A percentile compares a stretch with the other conserved stretches of the same genome.
phyloP scores from a whole-genome alignment of 1,284 basidiomycete species.

The Boletus hoseneyae region DNA sequence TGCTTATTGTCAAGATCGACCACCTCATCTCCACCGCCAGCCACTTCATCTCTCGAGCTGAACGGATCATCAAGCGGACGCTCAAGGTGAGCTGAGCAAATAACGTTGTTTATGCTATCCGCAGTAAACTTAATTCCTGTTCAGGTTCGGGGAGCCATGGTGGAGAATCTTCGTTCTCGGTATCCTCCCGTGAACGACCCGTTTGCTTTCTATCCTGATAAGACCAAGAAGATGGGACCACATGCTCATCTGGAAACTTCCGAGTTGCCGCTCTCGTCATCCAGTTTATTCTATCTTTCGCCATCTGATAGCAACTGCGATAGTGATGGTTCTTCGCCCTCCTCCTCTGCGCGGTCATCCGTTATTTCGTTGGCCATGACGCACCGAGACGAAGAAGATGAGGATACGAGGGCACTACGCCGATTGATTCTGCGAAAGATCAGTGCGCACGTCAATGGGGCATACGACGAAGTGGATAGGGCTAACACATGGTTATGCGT shows the following conservation, averaged over 20 bases:
- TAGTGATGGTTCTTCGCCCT: conserved; percentile 34
- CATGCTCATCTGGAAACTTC: conserved; percentile 1
- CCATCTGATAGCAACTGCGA: conserved; percentile 28
- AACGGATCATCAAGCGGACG: conserved; percentile 47
- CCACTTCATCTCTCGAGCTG: conserved; percentile 50
- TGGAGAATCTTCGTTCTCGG: conserved; percentile 28
- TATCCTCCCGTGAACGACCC: conserved; percentile 25
- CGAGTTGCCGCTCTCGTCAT: conserved; percentile 38
- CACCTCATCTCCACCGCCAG: conserved; percentile 49
- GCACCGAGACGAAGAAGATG: conserved; percentile 46
- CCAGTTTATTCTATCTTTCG: conserved; percentile 36
- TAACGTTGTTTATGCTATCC: conserved; percentile 1
- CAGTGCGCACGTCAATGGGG: conserved; percentile 50
- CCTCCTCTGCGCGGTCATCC: conserved; percentile 41
- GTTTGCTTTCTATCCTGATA: conserved; percentile 18
- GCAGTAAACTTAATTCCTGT: conserved; percentile 1
- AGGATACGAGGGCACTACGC: conserved; percentile 56
- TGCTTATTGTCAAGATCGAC: conserved; percentile 40
- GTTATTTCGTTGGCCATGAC: conserved; percentile 37
- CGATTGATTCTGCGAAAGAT: conserved; percentile 61
- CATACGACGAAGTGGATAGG: conserved; percentile 64
- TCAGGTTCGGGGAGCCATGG: conserved; percentile 27
- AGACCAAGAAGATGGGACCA: not conserved
- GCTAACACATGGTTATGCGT: conserved; percentile 56
- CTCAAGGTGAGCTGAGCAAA: conserved; percentile 42